phyloP scores from a whole-genome alignment of 805 yeast genomes.

The Myxozyma geophila region DNA sequence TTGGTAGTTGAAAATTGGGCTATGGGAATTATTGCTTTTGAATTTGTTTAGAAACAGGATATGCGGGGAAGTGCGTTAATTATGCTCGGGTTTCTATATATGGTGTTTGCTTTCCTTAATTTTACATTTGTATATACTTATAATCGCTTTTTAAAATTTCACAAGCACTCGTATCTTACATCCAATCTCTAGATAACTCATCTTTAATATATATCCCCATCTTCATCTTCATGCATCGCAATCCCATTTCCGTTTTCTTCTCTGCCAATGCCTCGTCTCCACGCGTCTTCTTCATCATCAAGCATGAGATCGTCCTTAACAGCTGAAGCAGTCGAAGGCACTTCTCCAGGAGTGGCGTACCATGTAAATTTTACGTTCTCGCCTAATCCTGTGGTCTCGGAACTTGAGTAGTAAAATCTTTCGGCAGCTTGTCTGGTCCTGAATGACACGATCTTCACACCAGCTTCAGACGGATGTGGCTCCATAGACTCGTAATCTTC shows the following conservation, averaged over 20 bases:
- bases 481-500: slow-evolving; percentile 43
- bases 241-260: slow-evolving; percentile 20
- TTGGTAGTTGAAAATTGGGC: slow-evolving; percentile 11
- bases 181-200: background rate
- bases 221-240: slow-evolving; percentile 26
- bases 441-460: slow-evolving; percentile 40
- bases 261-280: slow-evolving; percentile 11
- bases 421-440: slow-evolving; percentile 49
- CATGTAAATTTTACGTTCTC: slow-evolving; percentile 14
- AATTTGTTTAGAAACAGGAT: too few species aligned
- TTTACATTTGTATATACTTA: background rate
- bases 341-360: slow-evolving; percentile 18
- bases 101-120: background rate
- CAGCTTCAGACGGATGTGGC: slow-evolving; percentile 18
- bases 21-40: background rate
- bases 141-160: background rate
- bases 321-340: background rate
- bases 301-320: slow-evolving; percentile 16
- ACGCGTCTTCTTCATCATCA: slow-evolving; percentile 15
- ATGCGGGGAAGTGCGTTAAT: background rate
- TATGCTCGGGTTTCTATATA: background rate
- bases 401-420: slow-evolving; percentile 30
- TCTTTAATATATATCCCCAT: slow-evolving; percentile 26
- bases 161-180: background rate
- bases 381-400: slow-evolving; percentile 3